Evolutionary conservation across 2,329 filamentous ascomycete species (phyloP).

Genomic region (Stromatinia cepivora): DNA sequence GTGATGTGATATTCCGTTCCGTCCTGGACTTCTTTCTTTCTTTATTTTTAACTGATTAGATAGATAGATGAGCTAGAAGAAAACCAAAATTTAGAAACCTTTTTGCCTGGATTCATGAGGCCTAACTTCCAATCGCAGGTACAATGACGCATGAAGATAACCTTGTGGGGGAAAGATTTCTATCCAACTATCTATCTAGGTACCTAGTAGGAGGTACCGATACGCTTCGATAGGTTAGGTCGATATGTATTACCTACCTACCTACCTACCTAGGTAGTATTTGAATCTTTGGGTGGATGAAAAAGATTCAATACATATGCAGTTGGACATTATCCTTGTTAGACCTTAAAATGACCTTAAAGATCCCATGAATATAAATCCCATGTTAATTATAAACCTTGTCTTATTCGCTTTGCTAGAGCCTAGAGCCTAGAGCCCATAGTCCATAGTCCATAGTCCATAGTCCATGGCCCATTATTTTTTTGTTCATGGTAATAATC

Average conservation of each 20-base stretch:
- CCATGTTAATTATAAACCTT: too few relatives aligned
- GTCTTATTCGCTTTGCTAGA: too few relatives aligned
- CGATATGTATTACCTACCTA: not conserved
- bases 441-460: too few relatives aligned
- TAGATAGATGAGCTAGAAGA: not conserved
- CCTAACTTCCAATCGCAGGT: conserved; percentile 2
- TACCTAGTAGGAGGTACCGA: not conserved
- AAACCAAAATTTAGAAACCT: not conserved
- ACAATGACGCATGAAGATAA: conserved; percentile 1
- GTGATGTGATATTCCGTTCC: not conserved
- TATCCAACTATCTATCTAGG: not conserved
- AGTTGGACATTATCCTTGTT: conserved; percentile 7
- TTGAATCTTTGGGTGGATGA: too few relatives aligned
- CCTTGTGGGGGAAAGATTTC: conserved; percentile 1
- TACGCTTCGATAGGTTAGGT: not conserved
- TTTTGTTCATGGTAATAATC: too few relatives aligned
- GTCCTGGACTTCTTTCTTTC: not conserved
- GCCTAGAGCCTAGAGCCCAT: too few relatives aligned
- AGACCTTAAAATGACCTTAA: not conserved
- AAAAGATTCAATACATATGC: not conserved
- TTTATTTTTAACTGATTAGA: not conserved
- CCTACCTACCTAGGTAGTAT: not conserved
- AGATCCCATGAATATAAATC: not conserved
- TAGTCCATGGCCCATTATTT: too few relatives aligned
- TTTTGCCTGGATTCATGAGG: conserved; percentile 5